phyloP scores from a whole-genome alignment of 805 yeast species.

The Lachancea dasiensis region DNA sequence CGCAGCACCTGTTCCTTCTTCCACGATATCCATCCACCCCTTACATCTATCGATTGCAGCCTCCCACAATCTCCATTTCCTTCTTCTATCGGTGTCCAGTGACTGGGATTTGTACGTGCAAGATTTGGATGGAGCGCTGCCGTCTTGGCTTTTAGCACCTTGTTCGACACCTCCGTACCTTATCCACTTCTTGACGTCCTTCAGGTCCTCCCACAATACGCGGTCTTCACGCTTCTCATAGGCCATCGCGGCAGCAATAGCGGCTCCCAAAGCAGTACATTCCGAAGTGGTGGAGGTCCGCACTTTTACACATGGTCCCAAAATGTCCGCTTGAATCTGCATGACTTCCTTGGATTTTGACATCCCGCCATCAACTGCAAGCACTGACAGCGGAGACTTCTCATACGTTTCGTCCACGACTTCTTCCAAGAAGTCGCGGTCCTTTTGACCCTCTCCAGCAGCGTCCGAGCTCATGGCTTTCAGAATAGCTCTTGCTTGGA shows the following conservation, averaged over 20 bases:
- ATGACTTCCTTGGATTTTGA: constrained; percentile 83
- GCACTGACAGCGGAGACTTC: constrained; percentile 45
- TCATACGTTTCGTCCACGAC: constrained; percentile 34
- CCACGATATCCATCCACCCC: constrained; percentile 55
- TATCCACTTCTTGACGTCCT: constrained; percentile 81
- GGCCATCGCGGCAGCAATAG: constrained; percentile 86
- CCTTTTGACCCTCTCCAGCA: constrained; percentile 44
- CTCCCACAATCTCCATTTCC: constrained; percentile 76
- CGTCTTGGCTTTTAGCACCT: constrained; percentile 13
- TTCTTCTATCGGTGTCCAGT: constrained; percentile 51
- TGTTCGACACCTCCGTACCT: constrained; percentile 83
- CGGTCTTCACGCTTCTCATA: constrained; percentile 45
- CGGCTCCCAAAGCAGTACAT: constrained; percentile 94
- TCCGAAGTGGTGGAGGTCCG: constrained; percentile 77
- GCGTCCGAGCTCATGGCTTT: constrained; percentile 87
- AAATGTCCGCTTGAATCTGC: constrained; percentile 89
- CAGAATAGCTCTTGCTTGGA: constrained; percentile 85
- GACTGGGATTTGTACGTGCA: constrained; percentile 38
- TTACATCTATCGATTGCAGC: constrained; percentile 73
- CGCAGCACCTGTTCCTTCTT: constrained; percentile 1
- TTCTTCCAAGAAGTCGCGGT: constrained; percentile 49
- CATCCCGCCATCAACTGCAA: constrained; percentile 95
- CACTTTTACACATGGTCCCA: constrained; percentile 81
- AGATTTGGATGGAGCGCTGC: constrained; percentile 22
- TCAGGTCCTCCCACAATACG: constrained; percentile 65